Evolutionary conservation across 169 alveolate genomes (phyloP), one percentile per base, ranked within the genome.

Genomic region (Plasmodium cynomolgi): DNA sequence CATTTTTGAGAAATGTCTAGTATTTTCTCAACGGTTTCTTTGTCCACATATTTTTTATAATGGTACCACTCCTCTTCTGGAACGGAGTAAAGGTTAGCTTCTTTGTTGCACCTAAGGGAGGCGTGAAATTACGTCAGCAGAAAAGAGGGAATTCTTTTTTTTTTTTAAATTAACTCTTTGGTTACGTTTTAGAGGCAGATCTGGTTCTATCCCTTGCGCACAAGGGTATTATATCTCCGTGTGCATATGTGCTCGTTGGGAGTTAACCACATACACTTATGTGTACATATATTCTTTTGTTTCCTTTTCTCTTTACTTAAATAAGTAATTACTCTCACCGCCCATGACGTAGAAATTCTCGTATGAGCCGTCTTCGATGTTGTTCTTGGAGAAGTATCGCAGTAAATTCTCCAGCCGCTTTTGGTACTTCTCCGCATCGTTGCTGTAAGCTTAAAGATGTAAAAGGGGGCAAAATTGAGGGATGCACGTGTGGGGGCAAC

Each of bases 311-410:
- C 47, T 41, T 84, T 84, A 84, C 92, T 84, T 84, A 56, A 94
- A 83, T 23, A 94, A 72, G 56, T 91, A 92, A 62, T 84, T 92
- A 56, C 93, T 72, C 79, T 92, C 96, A 68, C 94, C 96, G 1
- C 95, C 96, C 92, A 92, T 81, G 37, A 92, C 90, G 81, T 56
- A 95, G 68, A 95, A 95, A 73, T 81, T 75, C 34, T 81, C n/a
- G 29, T 58, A 72, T 13, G 92, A 84, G 23, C 84, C 86, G 34
- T 92, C 86, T 20, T 81, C 47, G 33, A 91, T 20, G 33, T 81
- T 77, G 72, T 77, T 41, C 84, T 84, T 81, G n/a, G 54, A 23
- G 39, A 95, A 91, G 73, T 73, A 68, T 6, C 39, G 74, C 54
- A 95, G 79, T 81, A 95, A 77, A 44, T 62, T 56, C 23, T 91